These are phyloP conservation scores for Debaryomyces subglobosus DNA, from an alignment of 1,139 yeast genomes.

Conservation along the genomic window DNA sequence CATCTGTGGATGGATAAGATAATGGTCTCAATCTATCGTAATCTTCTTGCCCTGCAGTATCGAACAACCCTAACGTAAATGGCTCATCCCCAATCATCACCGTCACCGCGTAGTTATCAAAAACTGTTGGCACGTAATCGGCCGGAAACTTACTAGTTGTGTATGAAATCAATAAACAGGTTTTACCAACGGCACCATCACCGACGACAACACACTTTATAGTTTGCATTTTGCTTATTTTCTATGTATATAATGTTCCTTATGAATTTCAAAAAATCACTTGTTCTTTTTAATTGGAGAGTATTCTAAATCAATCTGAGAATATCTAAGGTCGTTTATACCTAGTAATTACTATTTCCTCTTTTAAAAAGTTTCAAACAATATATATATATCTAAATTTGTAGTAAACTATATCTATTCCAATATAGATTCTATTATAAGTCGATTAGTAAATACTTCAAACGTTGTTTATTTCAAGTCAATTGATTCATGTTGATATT, in stretches of 20 bases:
- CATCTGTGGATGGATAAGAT: conserved; percentile 96
- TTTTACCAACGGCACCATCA: conserved; percentile 97
- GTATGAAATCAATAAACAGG: conserved; percentile 87
- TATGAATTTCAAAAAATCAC: not conserved
- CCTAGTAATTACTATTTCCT: not conserved
- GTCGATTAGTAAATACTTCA: not conserved
- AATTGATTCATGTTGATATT: conserved; percentile 5
- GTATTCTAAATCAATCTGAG: not conserved
- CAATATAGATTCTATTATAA: conserved; percentile 1
- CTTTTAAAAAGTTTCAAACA: not conserved
- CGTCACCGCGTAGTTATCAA: conserved; percentile 96
- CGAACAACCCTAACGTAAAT: conserved; percentile 91
- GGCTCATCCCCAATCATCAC: conserved; percentile 99
- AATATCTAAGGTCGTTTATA: not conserved
- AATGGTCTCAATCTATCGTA: conserved; percentile 96
- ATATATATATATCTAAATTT: not conserved
- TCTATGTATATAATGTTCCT: not conserved
- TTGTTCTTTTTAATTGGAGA: not conserved
- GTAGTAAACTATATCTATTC: not conserved
- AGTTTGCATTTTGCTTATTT: conserved; percentile 60
- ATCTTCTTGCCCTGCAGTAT: conserved; percentile 99
- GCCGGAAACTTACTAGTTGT: conserved; percentile 88
- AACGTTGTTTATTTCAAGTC: conserved; percentile 5
- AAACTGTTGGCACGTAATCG: conserved; percentile 88
- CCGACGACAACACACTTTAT: conserved; percentile 97